These are phyloP conservation scores for Fusarium algeriense DNA, from an alignment of 2,329 filamentous ascomycete genomes.

Conservation along the genomic window DNA sequence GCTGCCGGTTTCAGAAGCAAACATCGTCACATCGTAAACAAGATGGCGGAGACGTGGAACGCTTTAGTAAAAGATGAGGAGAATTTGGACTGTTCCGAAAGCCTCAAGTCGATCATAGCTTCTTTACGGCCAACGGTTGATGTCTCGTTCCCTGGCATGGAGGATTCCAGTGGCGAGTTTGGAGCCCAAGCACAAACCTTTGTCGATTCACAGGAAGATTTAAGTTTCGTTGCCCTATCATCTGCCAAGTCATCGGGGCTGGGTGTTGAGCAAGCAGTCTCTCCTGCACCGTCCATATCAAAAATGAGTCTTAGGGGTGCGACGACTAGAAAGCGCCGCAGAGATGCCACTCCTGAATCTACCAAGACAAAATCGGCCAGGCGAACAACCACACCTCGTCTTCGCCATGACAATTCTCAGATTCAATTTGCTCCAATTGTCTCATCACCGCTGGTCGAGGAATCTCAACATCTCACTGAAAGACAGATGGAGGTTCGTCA, in stretches of 20 bases:
- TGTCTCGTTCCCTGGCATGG: conserved; percentile 59
- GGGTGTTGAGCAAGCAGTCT: conserved; percentile 32
- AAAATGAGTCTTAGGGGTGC: conserved; percentile 39
- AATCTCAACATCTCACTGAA: conserved; percentile 83
- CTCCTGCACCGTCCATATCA: conserved; percentile 28
- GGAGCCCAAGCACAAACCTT: conserved; percentile 58
- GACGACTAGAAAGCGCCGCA: conserved; percentile 47
- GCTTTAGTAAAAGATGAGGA: conserved; percentile 71
- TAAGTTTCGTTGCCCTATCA: conserved; percentile 50
- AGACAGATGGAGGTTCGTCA: conserved; percentile 82
- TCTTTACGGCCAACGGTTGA: conserved; percentile 68
- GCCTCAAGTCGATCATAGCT: conserved; percentile 72
- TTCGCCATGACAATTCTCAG: conserved; percentile 85
- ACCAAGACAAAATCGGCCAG: conserved; percentile 44
- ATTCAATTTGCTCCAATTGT: conserved; percentile 79
- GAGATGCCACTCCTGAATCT: conserved; percentile 47
- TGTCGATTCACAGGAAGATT: conserved; percentile 63
- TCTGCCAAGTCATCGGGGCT: conserved; percentile 49
- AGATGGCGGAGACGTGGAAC: conserved; percentile 73
- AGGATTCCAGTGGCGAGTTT: conserved; percentile 54
- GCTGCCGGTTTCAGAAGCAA: conserved; percentile 69
- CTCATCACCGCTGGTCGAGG: conserved; percentile 63
- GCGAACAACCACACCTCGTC: conserved; percentile 60
- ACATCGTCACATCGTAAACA: conserved; percentile 66
- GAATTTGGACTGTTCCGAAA: conserved; percentile 72